These are phyloP conservation scores for Lasiosphaeriaceae sp. DNA, from an alignment of 495 filamentous ascomycete species.

Conservation along the genomic window DNA sequence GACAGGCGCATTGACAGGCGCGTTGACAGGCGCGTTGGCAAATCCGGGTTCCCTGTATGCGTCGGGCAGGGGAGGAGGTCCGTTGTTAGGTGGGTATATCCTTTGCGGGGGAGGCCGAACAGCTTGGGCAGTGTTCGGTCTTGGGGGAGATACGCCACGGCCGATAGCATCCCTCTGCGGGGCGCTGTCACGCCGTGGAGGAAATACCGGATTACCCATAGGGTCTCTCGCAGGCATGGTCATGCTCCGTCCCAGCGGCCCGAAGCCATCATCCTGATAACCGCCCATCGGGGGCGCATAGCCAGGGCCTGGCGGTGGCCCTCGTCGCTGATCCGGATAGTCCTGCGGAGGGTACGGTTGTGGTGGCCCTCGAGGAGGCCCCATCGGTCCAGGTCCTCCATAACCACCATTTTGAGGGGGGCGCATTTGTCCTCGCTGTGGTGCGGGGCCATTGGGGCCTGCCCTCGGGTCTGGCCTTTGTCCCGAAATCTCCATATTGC, in stretches of 20 bases:
- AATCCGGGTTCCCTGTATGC: slow-evolving; percentile 23
- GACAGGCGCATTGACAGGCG: too few relatives aligned
- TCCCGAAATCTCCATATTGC: slow-evolving; percentile 53
- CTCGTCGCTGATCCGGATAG: slow-evolving; percentile 39
- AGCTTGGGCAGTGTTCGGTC: slow-evolving; percentile 47
- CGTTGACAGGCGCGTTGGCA: slow-evolving; percentile 4
- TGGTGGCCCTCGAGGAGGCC: slow-evolving; percentile 33
- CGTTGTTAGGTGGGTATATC: slow-evolving; percentile 40
- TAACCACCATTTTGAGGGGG: slow-evolving; percentile 26
- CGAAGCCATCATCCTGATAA: slow-evolving; percentile 34
- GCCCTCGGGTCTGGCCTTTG: slow-evolving; percentile 28
- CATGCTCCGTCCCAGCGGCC: slow-evolving; percentile 46
- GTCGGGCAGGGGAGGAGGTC: slow-evolving; percentile 29
- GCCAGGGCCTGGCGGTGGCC: slow-evolving; percentile 32
- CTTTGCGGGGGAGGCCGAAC: slow-evolving; percentile 43
- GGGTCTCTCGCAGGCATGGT: slow-evolving; percentile 49
- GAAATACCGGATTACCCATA: slow-evolving; percentile 30
- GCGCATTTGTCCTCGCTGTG: slow-evolving; percentile 32
- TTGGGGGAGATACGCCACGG: slow-evolving; percentile 36
- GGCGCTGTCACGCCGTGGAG: slow-evolving; percentile 31
- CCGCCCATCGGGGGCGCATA: slow-evolving; percentile 26
- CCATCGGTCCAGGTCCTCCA: slow-evolving; percentile 34
- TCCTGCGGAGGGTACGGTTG: slow-evolving; percentile 35
- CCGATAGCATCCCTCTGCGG: slow-evolving; percentile 43
- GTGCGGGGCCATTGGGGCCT: slow-evolving; percentile 20